phyloP scores from a whole-genome alignment of 192 early-diverging fungal genomes.

The Backusella parvicylindrica region DNA sequence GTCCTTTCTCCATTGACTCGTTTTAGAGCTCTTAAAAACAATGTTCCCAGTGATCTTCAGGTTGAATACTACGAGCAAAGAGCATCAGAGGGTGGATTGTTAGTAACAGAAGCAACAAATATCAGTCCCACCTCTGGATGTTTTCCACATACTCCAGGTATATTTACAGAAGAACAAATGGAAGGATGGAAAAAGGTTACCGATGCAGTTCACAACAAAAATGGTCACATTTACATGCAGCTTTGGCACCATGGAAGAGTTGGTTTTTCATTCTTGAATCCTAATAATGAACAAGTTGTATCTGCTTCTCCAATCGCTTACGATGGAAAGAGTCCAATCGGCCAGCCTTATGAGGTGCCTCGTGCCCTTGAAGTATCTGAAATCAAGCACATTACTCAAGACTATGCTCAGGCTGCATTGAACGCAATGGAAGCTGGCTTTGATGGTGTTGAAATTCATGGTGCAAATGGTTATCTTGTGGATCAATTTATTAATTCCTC shows the following conservation, averaged over 20 bases:
- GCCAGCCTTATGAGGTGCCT: constrained; percentile 12
- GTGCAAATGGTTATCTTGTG: constrained; percentile 87
- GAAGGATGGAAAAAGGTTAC: constrained; percentile 50
- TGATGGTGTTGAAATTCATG: constrained; percentile 87
- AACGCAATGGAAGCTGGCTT: constrained; percentile 79
- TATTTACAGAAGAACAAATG: constrained; percentile 37
- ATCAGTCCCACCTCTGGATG: constrained; percentile 9
- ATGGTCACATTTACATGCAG: constrained; percentile 53
- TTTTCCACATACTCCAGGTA: constrained; percentile 26
- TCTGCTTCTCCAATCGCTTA: constrained; percentile 16
- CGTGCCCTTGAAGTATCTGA: constrained; percentile 11
- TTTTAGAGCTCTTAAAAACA: background rate
- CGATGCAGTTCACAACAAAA: constrained; percentile 53
- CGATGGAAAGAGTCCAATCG: background rate
- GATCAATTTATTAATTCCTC: constrained; percentile 75
- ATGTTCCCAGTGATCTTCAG: constrained; percentile 7
- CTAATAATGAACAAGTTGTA: constrained; percentile 12
- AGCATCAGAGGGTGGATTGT: constrained; percentile 15
- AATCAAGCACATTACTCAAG: background rate
- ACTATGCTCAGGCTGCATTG: constrained; percentile 46
- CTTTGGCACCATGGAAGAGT: constrained; percentile 41
- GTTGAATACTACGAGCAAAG: constrained; percentile 27
- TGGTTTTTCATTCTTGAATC: background rate
- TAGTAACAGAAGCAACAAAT: constrained; percentile 25
- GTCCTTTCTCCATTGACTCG: constrained; percentile 25